Evolutionary conservation across 164 flowering plant genomes (phyloP), one percentile per base, ranked within the genome.

Genomic region (Stephania yunnanensis): DNA sequence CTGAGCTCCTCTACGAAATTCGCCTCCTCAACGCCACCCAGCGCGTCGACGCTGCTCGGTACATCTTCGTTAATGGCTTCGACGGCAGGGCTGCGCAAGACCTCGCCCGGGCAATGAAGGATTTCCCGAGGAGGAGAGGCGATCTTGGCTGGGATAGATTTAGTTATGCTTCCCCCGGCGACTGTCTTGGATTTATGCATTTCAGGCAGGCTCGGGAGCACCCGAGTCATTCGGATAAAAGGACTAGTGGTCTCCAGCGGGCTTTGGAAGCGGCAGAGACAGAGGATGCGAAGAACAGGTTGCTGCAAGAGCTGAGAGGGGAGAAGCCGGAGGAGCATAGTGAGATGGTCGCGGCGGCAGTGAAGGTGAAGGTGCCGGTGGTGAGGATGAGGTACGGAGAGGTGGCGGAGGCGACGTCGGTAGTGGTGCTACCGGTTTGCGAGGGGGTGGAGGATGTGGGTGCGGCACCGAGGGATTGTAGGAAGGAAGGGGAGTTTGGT

Each of bases 51-150:
- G 88, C 95, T 0, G 93, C 94, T 3, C 63, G 77, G 0, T 88
- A 55, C 31, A 31, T 89, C 2, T 84, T 81, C 3, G 81, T 71
- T 52, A 76, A 79, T 13, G 70, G 68, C 36, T 72, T 86, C 13
- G 98, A 91, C 48, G 87, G 75, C 1, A 80, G 75, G 45, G 84
- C 73, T 4, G 86, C 94, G 0, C 82, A 81, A 78, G 97, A 95
- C 19, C 78, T 95, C n/a, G 98, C 98, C 9, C 83, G 90, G 29
- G 83, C 97, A 3, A 85, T 95, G 46, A 95, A 95, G 87, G 97
- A 95, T 79, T 91, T 83, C 74, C 97, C 96, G 0, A 74, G 92
- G 7, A 73, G 97, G 75, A 73, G 77, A 0, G 89, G 83, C n/a
- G 95, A 91, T 13, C 74, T 50, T 3, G 91, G 90, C 1, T 92